phyloP scores from a whole-genome alignment of 345 rosid genomes.

The Durio zibethinus region DNA sequence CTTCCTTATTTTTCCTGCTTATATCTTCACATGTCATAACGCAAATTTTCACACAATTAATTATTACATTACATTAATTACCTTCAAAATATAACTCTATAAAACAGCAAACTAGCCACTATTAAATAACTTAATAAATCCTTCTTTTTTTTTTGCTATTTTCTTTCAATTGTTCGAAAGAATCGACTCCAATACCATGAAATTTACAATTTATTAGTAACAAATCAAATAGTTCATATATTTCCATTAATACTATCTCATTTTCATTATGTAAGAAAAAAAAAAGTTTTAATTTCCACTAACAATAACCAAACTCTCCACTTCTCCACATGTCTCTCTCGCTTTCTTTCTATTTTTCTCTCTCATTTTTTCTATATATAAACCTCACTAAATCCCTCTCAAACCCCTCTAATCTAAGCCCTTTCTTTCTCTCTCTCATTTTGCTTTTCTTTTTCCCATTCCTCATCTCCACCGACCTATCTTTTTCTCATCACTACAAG shows the following conservation, averaged over 20 bases:
- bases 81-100: not conserved
- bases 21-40: not conserved
- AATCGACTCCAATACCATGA: no score
- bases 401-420: slow-evolving; percentile 23
- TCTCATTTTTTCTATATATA: slow-evolving; percentile 26
- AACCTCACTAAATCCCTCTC: slow-evolving; percentile 33
- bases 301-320: slow-evolving; percentile 25
- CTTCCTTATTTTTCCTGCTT: not conserved
- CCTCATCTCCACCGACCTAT: not conserved
- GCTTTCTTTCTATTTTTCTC: no score
- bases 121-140: not conserved
- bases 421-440: not conserved
- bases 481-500: not conserved
- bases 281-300: not conserved
- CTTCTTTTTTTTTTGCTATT: no score
- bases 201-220: no score
- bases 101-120: not conserved
- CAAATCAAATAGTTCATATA: no score
- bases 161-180: no score
- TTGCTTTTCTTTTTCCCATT: slow-evolving; percentile 1
- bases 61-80: not conserved
- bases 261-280: not conserved
- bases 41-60: not conserved
- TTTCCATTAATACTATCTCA: not conserved
- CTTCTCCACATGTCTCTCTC: slow-evolving; percentile 37